Evolutionary conservation across 768 basidiomycete species (phyloP).

Genomic region (Dacryopinax spathularia): DNA sequence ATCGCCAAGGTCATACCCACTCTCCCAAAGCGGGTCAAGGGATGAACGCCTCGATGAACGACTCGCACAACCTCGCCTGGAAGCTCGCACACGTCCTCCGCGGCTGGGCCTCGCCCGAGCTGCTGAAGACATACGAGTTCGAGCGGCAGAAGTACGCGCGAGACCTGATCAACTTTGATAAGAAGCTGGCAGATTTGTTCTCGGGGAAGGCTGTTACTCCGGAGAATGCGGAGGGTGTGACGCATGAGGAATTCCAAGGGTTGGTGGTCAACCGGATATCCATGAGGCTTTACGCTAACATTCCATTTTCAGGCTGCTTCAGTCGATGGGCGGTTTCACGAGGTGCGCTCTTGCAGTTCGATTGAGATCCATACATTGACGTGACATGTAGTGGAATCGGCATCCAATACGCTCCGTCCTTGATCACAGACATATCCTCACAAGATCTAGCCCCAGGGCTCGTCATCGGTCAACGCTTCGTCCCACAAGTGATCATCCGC

Average conservation of each 20-base stretch:
- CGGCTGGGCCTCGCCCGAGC: conserved; percentile 35
- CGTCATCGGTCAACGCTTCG: conserved; percentile 38
- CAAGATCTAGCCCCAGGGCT: conserved; percentile 31
- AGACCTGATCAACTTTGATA: conserved; percentile 60
- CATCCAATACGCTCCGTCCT: conserved; percentile 38
- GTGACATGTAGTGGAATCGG: conserved; percentile 32
- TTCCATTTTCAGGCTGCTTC: conserved; percentile 29
- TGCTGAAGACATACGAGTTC: conserved; percentile 47
- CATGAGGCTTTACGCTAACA: not conserved
- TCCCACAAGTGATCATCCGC: conserved; percentile 36
- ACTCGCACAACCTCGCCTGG: conserved; percentile 63
- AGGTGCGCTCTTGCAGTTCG: not conserved
- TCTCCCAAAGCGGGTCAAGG: conserved; percentile 40
- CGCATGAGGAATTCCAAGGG: conserved; percentile 38
- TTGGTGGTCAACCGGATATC: conserved; percentile 14
- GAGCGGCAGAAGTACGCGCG: conserved; percentile 52
- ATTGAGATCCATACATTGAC: not conserved
- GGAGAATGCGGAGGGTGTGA: conserved; percentile 31
- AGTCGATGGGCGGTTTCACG: conserved; percentile 40
- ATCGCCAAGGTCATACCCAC: conserved; percentile 16
- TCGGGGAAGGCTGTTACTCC: conserved; percentile 48
- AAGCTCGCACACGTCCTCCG: conserved; percentile 44
- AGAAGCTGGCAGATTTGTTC: conserved; percentile 48
- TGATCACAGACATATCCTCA: conserved; percentile 28
- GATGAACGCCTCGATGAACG: conserved; percentile 66